Percentiles rank a stretch among this genome's conserved stretches.
These are phyloP conservation scores for Neocallimastix lanati DNA, from an alignment of 192 early-diverging fungal species.

Conservation along the genomic window DNA sequence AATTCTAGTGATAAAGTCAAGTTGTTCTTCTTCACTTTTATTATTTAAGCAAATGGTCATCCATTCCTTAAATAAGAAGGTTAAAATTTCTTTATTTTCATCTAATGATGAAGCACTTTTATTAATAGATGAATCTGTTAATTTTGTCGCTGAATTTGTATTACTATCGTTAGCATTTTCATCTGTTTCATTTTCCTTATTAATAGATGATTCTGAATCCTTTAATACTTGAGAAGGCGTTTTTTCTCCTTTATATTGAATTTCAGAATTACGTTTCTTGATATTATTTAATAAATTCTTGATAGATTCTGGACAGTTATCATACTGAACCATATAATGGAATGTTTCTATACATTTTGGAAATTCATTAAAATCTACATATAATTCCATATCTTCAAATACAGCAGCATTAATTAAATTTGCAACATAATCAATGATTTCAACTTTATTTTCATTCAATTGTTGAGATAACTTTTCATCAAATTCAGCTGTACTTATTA, in stretches of 20 bases:
- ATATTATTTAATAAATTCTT: not conserved
- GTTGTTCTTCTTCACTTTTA: constrained; percentile 15
- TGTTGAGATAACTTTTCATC: constrained; percentile 74
- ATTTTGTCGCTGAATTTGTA: too few species aligned
- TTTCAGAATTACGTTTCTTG: not conserved
- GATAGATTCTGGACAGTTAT: not conserved
- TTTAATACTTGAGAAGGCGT: not conserved
- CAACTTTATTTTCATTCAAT: constrained; percentile 53
- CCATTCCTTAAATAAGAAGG: constrained; percentile 63
- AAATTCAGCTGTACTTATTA: constrained; percentile 61
- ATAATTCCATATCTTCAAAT: constrained; percentile 20
- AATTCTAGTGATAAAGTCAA: constrained; percentile 20
- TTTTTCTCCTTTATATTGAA: not conserved
- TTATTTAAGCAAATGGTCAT: constrained; percentile 51
- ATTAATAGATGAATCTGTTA: not conserved
- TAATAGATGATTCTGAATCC: too few species aligned
- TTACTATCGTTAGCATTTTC: not conserved
- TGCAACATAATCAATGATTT: constrained; percentile 59
- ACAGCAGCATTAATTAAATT: constrained; percentile 55
- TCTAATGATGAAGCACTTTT: constrained; percentile 10
- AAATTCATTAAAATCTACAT: not conserved
- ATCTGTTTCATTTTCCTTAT: not conserved
- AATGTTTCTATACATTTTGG: not conserved
- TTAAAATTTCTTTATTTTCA: constrained; percentile 30
- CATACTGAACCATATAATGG: not conserved